Evolutionary conservation across 768 basidiomycete species (phyloP), one percentile per base, ranked within the genome.

Genomic region (Psilocybe subaeruginosa): DNA sequence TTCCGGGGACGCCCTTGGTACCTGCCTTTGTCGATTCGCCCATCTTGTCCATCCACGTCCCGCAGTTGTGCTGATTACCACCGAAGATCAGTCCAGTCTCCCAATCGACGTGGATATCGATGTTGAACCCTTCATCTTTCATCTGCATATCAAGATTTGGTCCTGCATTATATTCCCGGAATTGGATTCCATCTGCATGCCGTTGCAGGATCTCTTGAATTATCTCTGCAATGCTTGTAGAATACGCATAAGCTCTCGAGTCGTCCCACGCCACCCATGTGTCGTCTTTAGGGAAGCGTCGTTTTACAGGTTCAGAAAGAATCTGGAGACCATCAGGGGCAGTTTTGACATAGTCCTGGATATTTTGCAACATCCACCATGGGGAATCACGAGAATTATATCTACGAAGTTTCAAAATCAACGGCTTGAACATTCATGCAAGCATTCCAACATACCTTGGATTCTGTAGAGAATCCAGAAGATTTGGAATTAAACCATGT

Each of bases 1-100:
- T 97, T 8, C 94, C 97, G n/a, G 97, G 97, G 31, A 91, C 74
- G 30, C 97, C 97, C 75, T 96, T 97, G 56, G 91, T 98, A 1
- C 95, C 93, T 3, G 97, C 97, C 67, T 87, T 92, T 61, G 79
- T 80, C 2, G 92, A 95, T 71, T 97, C 95, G 47, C 97, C 97
- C 94, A 96, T 96, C 83, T 97, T 97, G 78, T 97, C 95, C 95
- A 95, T 95, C 95, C 95, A 97, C 1, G 95, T 96, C 9, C 95
- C 95, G 71, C 95, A 96, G 68, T 97, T 97, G 68, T 82, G 75
- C 58, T 77, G 76, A 73, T 88, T 99, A 7, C 97, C 97, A 29
- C 97, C 97, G 61, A 86, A 80, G 66, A 97, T 86, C 62, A 99
- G 73, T 1, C 97, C 97, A 1, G 93, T 98, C 66, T 83, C 80